Percentiles rank a stretch among this genome's conserved stretches.
These are phyloP conservation scores for Trichoderma asperelloides DNA, from an alignment of 495 filamentous ascomycete genomes.

Conservation along the genomic window DNA sequence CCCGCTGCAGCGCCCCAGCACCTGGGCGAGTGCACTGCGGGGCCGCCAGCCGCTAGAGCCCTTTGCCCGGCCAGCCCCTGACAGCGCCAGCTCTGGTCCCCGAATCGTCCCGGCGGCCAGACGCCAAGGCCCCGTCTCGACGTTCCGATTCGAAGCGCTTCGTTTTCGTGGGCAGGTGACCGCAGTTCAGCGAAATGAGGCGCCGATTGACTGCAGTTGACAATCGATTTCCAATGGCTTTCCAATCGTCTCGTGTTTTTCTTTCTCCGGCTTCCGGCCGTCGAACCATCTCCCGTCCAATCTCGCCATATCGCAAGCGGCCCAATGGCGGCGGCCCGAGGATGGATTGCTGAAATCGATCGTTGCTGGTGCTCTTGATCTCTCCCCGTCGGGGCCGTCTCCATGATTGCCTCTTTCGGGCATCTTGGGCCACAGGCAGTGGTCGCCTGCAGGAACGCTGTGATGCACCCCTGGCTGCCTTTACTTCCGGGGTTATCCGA, in stretches of 20 bases:
- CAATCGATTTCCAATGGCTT: background rate
- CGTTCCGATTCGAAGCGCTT: slow-evolving; percentile 6
- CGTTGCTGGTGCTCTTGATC: background rate
- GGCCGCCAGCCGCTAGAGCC: background rate
- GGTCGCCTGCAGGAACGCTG: background rate
- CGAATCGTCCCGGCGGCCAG: slow-evolving; percentile 4
- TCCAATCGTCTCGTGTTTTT: background rate
- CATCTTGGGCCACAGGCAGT: background rate
- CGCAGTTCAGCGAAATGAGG: background rate
- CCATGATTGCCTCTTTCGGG: slow-evolving; percentile 5
- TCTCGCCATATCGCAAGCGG: background rate
- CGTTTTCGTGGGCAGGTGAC: slow-evolving; percentile 7
- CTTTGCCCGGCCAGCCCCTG: background rate
- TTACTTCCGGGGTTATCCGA: background rate
- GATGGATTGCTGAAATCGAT: background rate
- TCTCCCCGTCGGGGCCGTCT: background rate
- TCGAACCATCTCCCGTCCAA: background rate
- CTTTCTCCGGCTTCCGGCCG: background rate
- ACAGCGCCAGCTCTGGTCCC: background rate
- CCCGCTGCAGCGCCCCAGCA: background rate
- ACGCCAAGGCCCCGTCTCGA: background rate
- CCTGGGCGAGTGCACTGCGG: background rate
- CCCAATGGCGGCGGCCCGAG: background rate
- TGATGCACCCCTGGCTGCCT: background rate
- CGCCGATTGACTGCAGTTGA: background rate